Evolutionary conservation across 2,329 filamentous ascomycete genomes (phyloP), one percentile per base, ranked within the genome.

Genomic region (Arthrinium phaeospermum): DNA sequence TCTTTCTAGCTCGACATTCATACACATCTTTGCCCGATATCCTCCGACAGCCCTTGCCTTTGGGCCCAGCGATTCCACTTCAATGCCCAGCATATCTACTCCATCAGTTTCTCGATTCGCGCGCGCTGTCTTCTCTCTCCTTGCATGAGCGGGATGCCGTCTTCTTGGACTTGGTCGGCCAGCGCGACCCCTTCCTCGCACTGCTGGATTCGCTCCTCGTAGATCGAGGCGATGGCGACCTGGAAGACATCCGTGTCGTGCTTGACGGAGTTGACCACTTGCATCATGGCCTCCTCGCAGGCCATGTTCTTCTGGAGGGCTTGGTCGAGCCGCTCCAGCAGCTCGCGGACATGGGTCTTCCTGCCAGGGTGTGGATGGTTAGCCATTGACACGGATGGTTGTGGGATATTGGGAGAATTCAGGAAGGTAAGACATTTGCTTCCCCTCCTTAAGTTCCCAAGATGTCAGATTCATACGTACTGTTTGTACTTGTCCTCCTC

Each of bases 271-370:
- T 12, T 37, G 24, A 57, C 24, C 1, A 45, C 12, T 34, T 64
- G 27, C 49, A 64, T 4, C 22, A 69, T 64, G 0, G n/a, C 10
- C 6, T 46, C 51, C 22, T 74, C 73, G 51, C 64, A 71, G 1
- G 68, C 70, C 2, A 22, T 45, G 53, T 73, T 73, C 64, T 73
- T 73, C 47, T 73, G 30, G n/a, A 74, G 69, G 3, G 72, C 72
- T 19, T 46, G 30, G 10, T 45, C 34, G 12, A 74, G 73, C 5
- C 46, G 70, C 12, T 70, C 47, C 7, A 73, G 34, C 19, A 70
- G 68, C 7, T 72, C 27, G 0, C 13, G 24, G 49, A 69, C 45
- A 45, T 13, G 30, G 2, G 30, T n/a, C 12, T 64, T 34, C 34
- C 57, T 64, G 34, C 19, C 19, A 24, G 4, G 14, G 3, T 22